A percentile compares a stretch with the other conserved stretches of the same genome.
Conservation (phyloP, 2,329 filamentous ascomycete genomes). For the Zasmidium angulare region DNA sequence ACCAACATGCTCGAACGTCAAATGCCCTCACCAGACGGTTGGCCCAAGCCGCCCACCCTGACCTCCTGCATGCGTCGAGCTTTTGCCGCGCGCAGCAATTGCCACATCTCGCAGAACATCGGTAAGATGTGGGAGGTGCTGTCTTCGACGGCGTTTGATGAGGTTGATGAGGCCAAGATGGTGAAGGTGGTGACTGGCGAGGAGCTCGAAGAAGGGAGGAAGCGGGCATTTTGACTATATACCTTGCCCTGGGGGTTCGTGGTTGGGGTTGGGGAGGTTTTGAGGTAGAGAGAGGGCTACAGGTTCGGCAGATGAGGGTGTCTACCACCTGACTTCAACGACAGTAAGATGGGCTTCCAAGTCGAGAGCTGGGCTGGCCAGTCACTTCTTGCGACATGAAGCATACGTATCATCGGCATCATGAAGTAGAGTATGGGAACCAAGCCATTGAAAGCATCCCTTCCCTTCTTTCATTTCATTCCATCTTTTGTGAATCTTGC, state of each 20-base stretch:
- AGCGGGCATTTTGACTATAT: conserved; percentile 21
- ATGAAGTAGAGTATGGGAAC: no score
- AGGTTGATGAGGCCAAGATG: conserved; percentile 26
- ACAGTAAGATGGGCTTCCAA: no score
- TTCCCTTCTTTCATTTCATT: neutral
- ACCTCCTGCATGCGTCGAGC: conserved; percentile 30
- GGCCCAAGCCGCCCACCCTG: conserved; percentile 27
- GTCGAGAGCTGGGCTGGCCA: no score
- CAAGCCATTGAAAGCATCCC: no score
- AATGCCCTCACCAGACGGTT: conserved; percentile 20
- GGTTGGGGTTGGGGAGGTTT: neutral
- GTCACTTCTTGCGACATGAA: no score
- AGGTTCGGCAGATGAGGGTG: no score
- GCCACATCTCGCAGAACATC: conserved; percentile 23
- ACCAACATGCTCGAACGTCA: conserved; percentile 27
- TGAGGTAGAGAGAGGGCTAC: no score
- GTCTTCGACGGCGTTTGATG: conserved; percentile 27
- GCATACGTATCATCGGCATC: no score
- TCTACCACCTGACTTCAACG: no score
- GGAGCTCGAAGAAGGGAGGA: conserved; percentile 17
- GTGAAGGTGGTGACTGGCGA: conserved; percentile 16
- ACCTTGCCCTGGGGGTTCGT: conserved; percentile 5
- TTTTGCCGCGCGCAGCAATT: conserved; percentile 26
- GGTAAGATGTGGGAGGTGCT: conserved; percentile 35
- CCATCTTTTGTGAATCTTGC: neutral